Conservation (phyloP, 2,329 filamentous ascomycete species). For the Botrytis aclada region DNA sequence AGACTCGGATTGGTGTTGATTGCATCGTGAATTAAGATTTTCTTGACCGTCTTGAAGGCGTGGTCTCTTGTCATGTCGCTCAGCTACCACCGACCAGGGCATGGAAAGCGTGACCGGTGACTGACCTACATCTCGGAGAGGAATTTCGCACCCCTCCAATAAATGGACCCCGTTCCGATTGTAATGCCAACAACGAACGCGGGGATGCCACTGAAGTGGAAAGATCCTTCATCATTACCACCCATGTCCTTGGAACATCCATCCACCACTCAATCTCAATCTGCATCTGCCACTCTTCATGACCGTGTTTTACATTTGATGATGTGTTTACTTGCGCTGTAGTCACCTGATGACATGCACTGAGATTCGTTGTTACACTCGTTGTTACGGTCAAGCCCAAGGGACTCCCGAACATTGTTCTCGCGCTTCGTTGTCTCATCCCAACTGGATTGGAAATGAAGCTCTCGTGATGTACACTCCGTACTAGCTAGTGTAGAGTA, state of each 20-base stretch:
- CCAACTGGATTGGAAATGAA: neutral
- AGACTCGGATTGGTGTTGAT: neutral
- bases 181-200: neutral
- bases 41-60: neutral
- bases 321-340: neutral
- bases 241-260: neutral
- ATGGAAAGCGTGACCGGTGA: neutral
- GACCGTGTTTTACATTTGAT: constrained; percentile 15
- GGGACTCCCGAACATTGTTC: neutral
- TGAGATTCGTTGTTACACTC: neutral
- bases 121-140: neutral
- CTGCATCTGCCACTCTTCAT: neutral
- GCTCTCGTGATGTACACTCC: constrained; percentile 4
- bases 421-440: constrained; percentile 4
- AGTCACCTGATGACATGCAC: neutral
- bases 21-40: neutral
- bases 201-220: neutral
- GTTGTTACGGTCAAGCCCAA: constrained; percentile 11
- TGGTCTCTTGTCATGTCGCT: neutral
- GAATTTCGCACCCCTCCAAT: neutral
- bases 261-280: neutral
- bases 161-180: neutral
- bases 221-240: neutral
- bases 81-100: neutral
- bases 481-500: neutral